Evolutionary conservation across 2,329 filamentous ascomycete species (phyloP), one percentile per base, ranked within the genome.

Genomic region (Alternaria sp.): DNA sequence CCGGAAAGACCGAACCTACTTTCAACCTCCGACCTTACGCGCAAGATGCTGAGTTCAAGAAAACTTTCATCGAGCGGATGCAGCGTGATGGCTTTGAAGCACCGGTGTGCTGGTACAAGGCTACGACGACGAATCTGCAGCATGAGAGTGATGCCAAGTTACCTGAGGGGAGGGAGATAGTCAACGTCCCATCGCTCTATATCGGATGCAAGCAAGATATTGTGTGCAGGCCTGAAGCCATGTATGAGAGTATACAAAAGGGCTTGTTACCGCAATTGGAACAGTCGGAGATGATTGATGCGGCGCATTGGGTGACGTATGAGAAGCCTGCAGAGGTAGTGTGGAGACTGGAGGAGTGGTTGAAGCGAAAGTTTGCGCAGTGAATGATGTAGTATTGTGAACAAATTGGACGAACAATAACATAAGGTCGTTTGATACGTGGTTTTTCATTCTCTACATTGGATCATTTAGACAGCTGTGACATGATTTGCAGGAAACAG

Each of bases 401-500:
- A 34, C n/a, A 34, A 8, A 12, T 20, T 5, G 20, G 12, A 22
- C 3, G 9, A 14, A 25, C 4, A 16, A 25, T 16, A 43, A 25
- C 3, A 43, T 8, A 2, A 16, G 6, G 14, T 16, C 3, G 12
- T 9, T 43, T 43, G 20, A 16, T 16, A 25, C 20, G 5, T 5
- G 20, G 40, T 6, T 25, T 25, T 25, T 10, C 20, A 43, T 43
- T 43, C 40, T 43, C 12, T 20, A 43, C 2, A 8, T 43, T 16
- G 28, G n/a, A 16, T 22, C 2, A 5, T 55, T 18, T 49, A 70
- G 12, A 64, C 22, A 12, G 56, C 30, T n/a, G 61, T 52, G 8
- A 70, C 91, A 83, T 94, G 94, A 8, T 87, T 86, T 7, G 89
- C 89, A 5, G 94, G 94, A 74, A 97, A 96, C 66, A 97, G 71